Evolutionary conservation across 352 stramenopile species (phyloP).

Genomic region (Phytophthora kernoviae): DNA sequence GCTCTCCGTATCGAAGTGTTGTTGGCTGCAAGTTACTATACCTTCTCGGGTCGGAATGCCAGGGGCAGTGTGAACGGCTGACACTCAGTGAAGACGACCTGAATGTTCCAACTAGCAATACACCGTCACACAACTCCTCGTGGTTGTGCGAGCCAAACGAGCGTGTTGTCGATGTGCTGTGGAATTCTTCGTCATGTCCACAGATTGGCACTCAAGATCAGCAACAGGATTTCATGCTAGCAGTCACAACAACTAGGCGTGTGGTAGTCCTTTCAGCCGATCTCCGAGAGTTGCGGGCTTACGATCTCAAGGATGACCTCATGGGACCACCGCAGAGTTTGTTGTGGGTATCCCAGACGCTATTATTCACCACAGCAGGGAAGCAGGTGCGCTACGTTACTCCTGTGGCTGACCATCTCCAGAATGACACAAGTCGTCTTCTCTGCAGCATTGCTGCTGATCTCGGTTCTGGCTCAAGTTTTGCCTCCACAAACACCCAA

Average conservation of each 20-base stretch:
- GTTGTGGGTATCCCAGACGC: slow-evolving; percentile 72
- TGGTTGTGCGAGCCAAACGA: slow-evolving; percentile 49
- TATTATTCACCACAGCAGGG: slow-evolving; percentile 58
- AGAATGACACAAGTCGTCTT: slow-evolving; percentile 16
- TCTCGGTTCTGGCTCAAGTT: slow-evolving; percentile 13
- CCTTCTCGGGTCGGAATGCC: slow-evolving; percentile 19
- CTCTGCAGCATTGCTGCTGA: slow-evolving; percentile 30
- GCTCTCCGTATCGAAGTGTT: slow-evolving; percentile 29
- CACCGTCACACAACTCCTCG: slow-evolving; percentile 4
- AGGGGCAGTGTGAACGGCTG: slow-evolving; percentile 28
- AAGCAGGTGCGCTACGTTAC: slow-evolving; percentile 63
- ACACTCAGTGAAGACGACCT: slow-evolving; percentile 61
- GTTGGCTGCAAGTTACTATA: slow-evolving; percentile 57
- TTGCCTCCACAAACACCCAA: slow-evolving; percentile 30
- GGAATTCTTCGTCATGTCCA: slow-evolving; percentile 43
- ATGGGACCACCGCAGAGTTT: slow-evolving; percentile 45
- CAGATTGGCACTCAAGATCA: slow-evolving; percentile 21
- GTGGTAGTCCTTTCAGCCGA: slow-evolving; percentile 58
- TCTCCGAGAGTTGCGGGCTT: slow-evolving; percentile 42
- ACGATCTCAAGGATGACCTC: slow-evolving; percentile 43
- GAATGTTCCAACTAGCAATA: slow-evolving; percentile 24
- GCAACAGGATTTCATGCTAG: slow-evolving; percentile 34
- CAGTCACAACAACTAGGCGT: slow-evolving; percentile 60
- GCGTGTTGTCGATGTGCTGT: slow-evolving; percentile 52
- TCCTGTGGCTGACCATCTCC: slow-evolving; percentile 30